These are phyloP conservation scores for Boletus edulis DNA, from an alignment of 768 basidiomycete species.

Conservation along the genomic window DNA sequence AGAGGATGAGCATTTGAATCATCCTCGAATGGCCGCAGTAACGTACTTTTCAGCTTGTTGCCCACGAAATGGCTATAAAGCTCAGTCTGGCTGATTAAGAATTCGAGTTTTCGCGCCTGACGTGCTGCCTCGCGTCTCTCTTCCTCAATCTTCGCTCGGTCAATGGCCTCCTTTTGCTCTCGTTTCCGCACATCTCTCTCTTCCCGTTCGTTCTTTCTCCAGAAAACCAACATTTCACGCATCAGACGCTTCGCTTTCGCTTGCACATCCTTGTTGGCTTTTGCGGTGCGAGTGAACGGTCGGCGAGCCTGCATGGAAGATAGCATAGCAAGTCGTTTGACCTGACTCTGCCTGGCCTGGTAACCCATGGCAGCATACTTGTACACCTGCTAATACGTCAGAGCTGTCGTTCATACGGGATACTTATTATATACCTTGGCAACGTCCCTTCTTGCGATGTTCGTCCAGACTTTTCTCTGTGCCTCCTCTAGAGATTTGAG, in stretches of 20 bases:
- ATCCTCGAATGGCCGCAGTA: conserved; percentile 8
- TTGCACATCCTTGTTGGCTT: conserved; percentile 79
- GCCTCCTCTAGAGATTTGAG: conserved; percentile 77
- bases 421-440: conserved; percentile 54
- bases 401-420: not conserved
- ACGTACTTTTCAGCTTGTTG: conserved; percentile 87
- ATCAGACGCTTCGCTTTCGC: conserved; percentile 83
- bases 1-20: conserved; percentile 14
- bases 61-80: conserved; percentile 99
- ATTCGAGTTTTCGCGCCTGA: conserved; percentile 95
- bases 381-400: conserved; percentile 56
- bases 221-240: conserved; percentile 96
- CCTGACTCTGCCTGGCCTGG: conserved; percentile 62
- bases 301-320: conserved; percentile 76
- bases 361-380: conserved; percentile 70
- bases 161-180: conserved; percentile 91
- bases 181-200: conserved; percentile 90
- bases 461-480: conserved; percentile 88
- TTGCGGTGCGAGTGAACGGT: conserved; percentile 71
- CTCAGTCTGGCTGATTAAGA: conserved; percentile 97
- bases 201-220: conserved; percentile 98
- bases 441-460: conserved; percentile 81
- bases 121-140: conserved; percentile 92
- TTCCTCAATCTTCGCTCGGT: conserved; percentile 85
- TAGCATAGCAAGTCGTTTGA: conserved; percentile 73